Conservation (phyloP, 805 yeast species). For the Ascoidea asiatica region DNA sequence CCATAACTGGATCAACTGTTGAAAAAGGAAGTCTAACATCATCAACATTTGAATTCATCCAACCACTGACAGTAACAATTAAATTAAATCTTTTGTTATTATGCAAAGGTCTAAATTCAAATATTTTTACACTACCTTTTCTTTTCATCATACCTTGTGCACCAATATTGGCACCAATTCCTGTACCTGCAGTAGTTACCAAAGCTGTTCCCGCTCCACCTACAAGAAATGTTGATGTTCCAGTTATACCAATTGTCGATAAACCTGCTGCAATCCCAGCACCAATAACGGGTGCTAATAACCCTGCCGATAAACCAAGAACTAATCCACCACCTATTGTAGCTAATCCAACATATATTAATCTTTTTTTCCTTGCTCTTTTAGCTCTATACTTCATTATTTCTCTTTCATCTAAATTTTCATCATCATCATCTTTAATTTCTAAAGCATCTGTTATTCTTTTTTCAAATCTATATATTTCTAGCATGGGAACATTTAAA, state of each 20-base stretch:
- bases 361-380: conserved; percentile 46
- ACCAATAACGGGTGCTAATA: conserved; percentile 94
- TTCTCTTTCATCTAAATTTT: conserved; percentile 59
- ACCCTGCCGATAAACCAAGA: conserved; percentile 88
- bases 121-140: conserved; percentile 85
- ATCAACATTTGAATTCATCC: conserved; percentile 94
- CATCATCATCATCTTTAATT: conserved; percentile 70
- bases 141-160: conserved; percentile 72
- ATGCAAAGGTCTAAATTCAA: conserved; percentile 86
- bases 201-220: conserved; percentile 95
- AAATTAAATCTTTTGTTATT: conserved; percentile 81
- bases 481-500: conserved; percentile 47
- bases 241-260: conserved; percentile 86
- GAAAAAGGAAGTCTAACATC: conserved; percentile 94
- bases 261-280: conserved; percentile 97
- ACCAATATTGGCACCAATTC: conserved; percentile 86
- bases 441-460: conserved; percentile 84
- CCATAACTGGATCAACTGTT: conserved; percentile 96
- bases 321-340: conserved; percentile 93
- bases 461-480: conserved; percentile 79
- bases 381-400: conserved; percentile 63
- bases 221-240: conserved; percentile 87
- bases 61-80: conserved; percentile 84
- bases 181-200: conserved; percentile 84
- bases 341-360: conserved; percentile 86